These are phyloP conservation scores for Candida ovalis DNA, from an alignment of 805 yeast species.

Conservation along the genomic window DNA sequence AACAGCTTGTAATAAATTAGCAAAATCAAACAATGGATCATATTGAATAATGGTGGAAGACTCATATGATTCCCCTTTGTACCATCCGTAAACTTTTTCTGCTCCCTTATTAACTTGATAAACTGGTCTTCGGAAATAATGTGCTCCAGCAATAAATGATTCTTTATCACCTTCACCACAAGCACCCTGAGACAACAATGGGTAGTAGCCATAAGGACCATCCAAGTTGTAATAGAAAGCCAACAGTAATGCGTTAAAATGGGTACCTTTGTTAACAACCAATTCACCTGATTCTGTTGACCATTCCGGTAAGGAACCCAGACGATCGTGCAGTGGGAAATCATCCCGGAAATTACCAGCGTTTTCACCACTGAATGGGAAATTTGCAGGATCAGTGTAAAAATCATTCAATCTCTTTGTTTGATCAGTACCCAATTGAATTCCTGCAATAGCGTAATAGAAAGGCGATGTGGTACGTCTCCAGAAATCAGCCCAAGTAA, in stretches of 20 bases:
- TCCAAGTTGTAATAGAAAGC: slow-evolving; percentile 62
- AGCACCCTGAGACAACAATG: slow-evolving; percentile 54
- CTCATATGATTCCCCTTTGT: slow-evolving; percentile 14
- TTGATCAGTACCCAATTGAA: slow-evolving; percentile 35
- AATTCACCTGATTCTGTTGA: slow-evolving; percentile 69
- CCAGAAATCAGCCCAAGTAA: slow-evolving; percentile 89
- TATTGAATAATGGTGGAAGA: slow-evolving; percentile 24
- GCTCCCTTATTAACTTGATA: slow-evolving; percentile 43
- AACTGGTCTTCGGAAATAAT: slow-evolving; percentile 38
- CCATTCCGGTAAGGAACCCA: slow-evolving; percentile 61
- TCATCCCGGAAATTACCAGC: slow-evolving; percentile 28
- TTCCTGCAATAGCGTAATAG: slow-evolving; percentile 66
- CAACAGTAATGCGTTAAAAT: slow-evolving; percentile 52
- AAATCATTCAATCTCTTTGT: slow-evolving; percentile 23
- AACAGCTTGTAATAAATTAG: slow-evolving; percentile 9
- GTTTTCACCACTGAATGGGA: slow-evolving; percentile 19
- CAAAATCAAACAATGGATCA: slow-evolving; percentile 27
- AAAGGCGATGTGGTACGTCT: slow-evolving; percentile 74
- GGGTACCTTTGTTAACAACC: slow-evolving; percentile 51
- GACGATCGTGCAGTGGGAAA: slow-evolving; percentile 54
- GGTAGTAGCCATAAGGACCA: slow-evolving; percentile 59
- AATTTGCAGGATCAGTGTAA: slow-evolving; percentile 24
- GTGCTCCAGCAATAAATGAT: slow-evolving; percentile 64
- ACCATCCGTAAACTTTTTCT: slow-evolving; percentile 20
- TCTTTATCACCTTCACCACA: slow-evolving; percentile 79